phyloP scores from a whole-genome alignment of 2,329 filamentous ascomycete species.

The Periconia macrospinosa region DNA sequence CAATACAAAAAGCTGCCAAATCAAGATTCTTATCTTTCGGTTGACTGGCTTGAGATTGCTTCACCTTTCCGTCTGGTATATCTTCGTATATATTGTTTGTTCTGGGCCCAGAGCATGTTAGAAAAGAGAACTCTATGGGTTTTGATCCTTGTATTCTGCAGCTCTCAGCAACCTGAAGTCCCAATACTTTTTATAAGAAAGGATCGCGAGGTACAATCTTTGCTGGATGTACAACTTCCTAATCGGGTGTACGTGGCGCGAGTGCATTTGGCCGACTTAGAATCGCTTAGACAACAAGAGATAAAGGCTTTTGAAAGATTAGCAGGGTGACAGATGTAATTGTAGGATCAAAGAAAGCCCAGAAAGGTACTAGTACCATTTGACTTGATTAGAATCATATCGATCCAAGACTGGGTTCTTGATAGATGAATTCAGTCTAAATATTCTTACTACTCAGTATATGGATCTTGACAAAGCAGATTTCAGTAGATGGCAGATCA shows the following conservation, averaged over 20 bases:
- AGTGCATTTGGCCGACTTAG: not conserved
- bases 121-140: constrained; percentile 4
- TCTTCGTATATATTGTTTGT: constrained; percentile 1
- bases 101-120: constrained; percentile 4
- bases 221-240: not conserved
- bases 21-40: constrained; percentile 5
- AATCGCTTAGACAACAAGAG: no score
- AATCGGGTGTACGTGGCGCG: not conserved
- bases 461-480: no score
- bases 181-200: constrained; percentile 1
- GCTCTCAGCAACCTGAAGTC: constrained; percentile 3
- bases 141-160: constrained; percentile 1
- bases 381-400: no score
- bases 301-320: no score
- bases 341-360: no score
- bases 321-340: no score
- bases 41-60: constrained; percentile 1
- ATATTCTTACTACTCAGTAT: no score
- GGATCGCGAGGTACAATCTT: not conserved
- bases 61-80: not conserved
- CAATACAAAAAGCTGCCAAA: constrained; percentile 5
- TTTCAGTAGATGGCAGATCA: no score
- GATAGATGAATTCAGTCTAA: no score
- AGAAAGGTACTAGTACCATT: no score
- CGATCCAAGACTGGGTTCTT: no score